Percentiles rank a stretch among this genome's conserved stretches.
These are phyloP conservation scores for Cadophora sp. DNA, from an alignment of 2,329 filamentous ascomycete species.

Conservation along the genomic window DNA sequence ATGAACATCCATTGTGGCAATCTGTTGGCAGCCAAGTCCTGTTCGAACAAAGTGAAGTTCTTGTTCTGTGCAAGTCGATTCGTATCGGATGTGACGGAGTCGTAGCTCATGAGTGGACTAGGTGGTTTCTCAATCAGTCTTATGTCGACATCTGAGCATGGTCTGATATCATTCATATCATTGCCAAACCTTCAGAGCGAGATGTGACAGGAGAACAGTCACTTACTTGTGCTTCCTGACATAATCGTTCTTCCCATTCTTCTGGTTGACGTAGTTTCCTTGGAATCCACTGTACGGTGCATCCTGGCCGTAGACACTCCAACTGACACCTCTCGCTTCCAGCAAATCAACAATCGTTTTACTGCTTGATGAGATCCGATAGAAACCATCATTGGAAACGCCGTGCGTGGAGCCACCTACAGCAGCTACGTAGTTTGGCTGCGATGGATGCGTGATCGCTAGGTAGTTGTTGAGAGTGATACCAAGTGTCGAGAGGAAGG, in stretches of 20 bases:
- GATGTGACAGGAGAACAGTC: no score
- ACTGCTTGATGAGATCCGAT: constrained; percentile 63
- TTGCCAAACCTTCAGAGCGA: no score
- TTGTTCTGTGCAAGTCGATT: constrained; percentile 73
- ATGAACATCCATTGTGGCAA: constrained; percentile 80
- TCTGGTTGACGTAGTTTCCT: constrained; percentile 70
- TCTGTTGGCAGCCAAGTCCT: constrained; percentile 65
- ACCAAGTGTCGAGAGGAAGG: constrained; percentile 63
- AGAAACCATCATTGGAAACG: constrained; percentile 70
- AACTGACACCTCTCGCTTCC: constrained; percentile 54
- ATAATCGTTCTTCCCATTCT: constrained; percentile 73
- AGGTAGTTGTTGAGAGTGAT: constrained; percentile 66
- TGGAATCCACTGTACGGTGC: constrained; percentile 77
- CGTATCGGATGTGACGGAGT: constrained; percentile 63
- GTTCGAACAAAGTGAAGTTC: constrained; percentile 72
- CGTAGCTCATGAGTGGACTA: constrained; percentile 62
- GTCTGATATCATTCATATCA: no score
- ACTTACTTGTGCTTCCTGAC: constrained; percentile 78
- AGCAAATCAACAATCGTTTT: constrained; percentile 58
- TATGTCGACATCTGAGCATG: neutral
- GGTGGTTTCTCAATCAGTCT: neutral
- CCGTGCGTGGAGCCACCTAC: constrained; percentile 74
- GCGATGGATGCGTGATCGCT: constrained; percentile 72
- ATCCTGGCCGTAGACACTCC: constrained; percentile 78
- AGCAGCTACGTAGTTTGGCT: constrained; percentile 77